Evolutionary conservation across 129 eudicot species (phyloP), one percentile per base, ranked within the genome.

Genomic region (Oenanthe sinensis): DNA sequence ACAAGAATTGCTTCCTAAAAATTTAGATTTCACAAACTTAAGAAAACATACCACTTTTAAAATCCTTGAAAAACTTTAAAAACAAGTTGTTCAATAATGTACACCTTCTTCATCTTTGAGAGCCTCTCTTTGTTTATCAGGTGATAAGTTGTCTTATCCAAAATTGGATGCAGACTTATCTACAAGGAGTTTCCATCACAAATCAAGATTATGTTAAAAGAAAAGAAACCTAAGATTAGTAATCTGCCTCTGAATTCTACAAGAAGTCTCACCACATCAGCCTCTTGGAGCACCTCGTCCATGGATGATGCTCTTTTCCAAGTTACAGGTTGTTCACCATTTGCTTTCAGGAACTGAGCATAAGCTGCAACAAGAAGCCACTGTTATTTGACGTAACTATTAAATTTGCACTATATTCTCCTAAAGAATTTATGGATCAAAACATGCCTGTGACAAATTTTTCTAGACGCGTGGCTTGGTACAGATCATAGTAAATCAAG

Each of bases 61-160:
- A 30, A 22, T 68, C 74, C 43, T 76, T 22, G 16, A 39, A 47
- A 33, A 70, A 30, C 4, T 19, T 19, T 19, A 60, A 65, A 19
- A 26, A 39, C 76, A 67, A 69, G 44, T 55, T 15, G 16, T 74
- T 74, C 26, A 76, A 48, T 28, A 30, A 77, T 20, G 26, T 13
- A 2, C 83, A 87, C 98, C 97, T 95, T 90, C 87, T 95, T 95
- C 99, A 95, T 95, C 91, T 74, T 83, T 15, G 97, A 84, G 78
- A 95, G 99, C 47, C 94, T 81, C 82, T 95, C 96, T 84, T 95
- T 95, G 86, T 95, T 95, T 69, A 95, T 90, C 68, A 95, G 99
- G 89, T 95, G 99, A 77, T 92, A 95, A 39, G 99, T 95, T 75
- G 99, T 95, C 85, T 95, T 95, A 85, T 95, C 99, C 87, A 95